phyloP scores from a whole-genome alignment of 2,329 filamentous ascomycete genomes.

The Phoma sp. region DNA sequence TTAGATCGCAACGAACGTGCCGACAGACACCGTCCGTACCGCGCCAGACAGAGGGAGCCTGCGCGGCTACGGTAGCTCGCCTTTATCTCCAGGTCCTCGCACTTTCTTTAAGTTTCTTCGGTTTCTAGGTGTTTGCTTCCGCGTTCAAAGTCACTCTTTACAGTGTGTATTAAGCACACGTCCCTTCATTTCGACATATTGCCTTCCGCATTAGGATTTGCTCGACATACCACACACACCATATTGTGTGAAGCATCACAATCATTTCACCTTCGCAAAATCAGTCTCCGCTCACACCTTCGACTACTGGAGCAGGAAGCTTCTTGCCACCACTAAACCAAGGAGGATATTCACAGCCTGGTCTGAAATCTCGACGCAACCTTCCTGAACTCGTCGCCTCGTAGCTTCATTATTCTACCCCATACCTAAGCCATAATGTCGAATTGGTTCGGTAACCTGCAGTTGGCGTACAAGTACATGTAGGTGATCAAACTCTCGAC shows the following conservation, averaged over 20 bases:
- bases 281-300: background rate
- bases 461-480: conserved; percentile 49
- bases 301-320: background rate
- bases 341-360: background rate
- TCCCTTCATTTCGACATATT: conserved; percentile 40
- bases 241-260: background rate
- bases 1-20: conserved; percentile 41
- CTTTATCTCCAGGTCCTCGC: conserved; percentile 37
- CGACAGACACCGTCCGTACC: conserved; percentile 25
- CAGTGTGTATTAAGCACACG: conserved; percentile 43
- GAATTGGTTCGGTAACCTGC: conserved; percentile 44
- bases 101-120: conserved; percentile 21
- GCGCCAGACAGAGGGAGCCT: conserved; percentile 33
- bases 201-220: conserved; percentile 19
- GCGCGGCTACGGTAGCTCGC: conserved; percentile 23
- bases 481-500: conserved; percentile 19
- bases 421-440: conserved; percentile 29
- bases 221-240: conserved; percentile 21
- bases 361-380: background rate
- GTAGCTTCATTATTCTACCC: background rate
- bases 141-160: conserved; percentile 28
- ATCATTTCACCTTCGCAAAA: background rate
- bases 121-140: conserved; percentile 27
- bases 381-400: background rate
- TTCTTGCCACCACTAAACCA: background rate